Conservation (phyloP, 2,329 filamentous ascomycete species). For the Dactylonectria estremocensis region DNA sequence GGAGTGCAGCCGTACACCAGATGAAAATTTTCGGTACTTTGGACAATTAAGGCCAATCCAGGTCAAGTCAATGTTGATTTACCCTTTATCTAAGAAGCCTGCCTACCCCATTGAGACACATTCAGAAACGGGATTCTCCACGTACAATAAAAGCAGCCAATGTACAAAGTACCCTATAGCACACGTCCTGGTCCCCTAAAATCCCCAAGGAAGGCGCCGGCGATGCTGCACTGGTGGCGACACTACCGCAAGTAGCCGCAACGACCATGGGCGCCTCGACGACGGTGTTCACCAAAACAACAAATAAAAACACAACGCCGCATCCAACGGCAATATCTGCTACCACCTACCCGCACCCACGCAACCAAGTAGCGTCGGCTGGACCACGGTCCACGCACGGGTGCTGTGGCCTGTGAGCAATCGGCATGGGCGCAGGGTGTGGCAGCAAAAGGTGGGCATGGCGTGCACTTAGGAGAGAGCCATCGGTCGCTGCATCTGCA, state of each 20-base stretch:
- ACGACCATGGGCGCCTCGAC: slow-evolving; percentile 14
- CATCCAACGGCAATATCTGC: slow-evolving; percentile 39
- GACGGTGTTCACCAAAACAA: slow-evolving; percentile 23
- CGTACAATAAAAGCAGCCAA: too few relatives aligned
- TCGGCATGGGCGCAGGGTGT: slow-evolving; percentile 37
- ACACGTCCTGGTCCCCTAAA: too few relatives aligned
- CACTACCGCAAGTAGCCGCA: slow-evolving; percentile 32
- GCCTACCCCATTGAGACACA: background rate
- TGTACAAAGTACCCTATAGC: too few relatives aligned
- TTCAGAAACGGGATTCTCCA: background rate
- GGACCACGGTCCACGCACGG: slow-evolving; percentile 41
- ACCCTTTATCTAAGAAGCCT: background rate
- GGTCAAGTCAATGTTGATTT: slow-evolving; percentile 16
- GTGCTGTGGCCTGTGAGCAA: slow-evolving; percentile 30
- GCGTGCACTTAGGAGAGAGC: slow-evolving; percentile 32
- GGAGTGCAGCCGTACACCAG: background rate
- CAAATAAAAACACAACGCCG: slow-evolving; percentile 34
- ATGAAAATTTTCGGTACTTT: slow-evolving; percentile 6
- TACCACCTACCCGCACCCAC: slow-evolving; percentile 45
- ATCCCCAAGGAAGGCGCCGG: slow-evolving; percentile 1
- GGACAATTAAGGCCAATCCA: slow-evolving; percentile 11
- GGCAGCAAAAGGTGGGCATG: slow-evolving; percentile 29
- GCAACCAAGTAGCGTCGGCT: slow-evolving; percentile 45
- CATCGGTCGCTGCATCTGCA: slow-evolving; percentile 48
- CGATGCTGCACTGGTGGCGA: slow-evolving; percentile 17